Evolutionary conservation across 1,284 basidiomycete genomes (phyloP).

Genomic region (Leucoagaricus sp.): DNA sequence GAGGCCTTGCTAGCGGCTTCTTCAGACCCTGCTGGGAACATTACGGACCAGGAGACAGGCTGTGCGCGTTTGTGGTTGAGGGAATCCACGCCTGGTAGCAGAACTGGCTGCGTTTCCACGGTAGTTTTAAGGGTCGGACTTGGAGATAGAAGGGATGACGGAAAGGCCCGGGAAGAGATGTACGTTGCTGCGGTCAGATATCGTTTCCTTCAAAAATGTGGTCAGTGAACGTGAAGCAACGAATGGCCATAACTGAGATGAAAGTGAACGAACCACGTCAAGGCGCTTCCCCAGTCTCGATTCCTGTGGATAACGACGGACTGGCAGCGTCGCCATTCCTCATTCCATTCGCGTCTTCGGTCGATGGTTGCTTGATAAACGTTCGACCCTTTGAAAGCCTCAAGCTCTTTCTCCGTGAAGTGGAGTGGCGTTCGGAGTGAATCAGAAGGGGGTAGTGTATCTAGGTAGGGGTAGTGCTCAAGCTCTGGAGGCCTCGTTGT

Average conservation of each 20-base stretch:
- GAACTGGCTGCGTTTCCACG: slow-evolving; percentile 66
- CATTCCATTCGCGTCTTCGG: slow-evolving; percentile 56
- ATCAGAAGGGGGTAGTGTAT: slow-evolving; percentile 58
- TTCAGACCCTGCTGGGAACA: slow-evolving; percentile 31
- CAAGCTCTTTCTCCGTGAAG: slow-evolving; percentile 64
- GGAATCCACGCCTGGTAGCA: slow-evolving; percentile 84
- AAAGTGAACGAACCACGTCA: slow-evolving; percentile 69
- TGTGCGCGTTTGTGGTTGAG: slow-evolving; percentile 79
- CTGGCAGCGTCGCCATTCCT: slow-evolving; percentile 59
- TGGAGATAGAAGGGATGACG: slow-evolving; percentile 72
- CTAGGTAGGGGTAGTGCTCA: slow-evolving; percentile 63
- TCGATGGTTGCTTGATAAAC: slow-evolving; percentile 73
- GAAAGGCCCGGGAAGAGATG: slow-evolving; percentile 86
- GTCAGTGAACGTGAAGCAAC: too few relatives aligned
- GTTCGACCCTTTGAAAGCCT: slow-evolving; percentile 74
- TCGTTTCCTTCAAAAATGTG: too few relatives aligned
- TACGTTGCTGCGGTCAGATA: slow-evolving; percentile 76
- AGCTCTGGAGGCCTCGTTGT: slow-evolving; percentile 31
- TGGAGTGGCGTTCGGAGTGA: slow-evolving; percentile 76
- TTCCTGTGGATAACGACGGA: slow-evolving; percentile 39
- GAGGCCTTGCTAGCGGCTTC: slow-evolving; percentile 7
- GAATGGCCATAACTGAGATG: too few relatives aligned
- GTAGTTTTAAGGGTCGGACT: slow-evolving; percentile 40
- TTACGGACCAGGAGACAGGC: slow-evolving; percentile 79
- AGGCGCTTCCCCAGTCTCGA: slow-evolving; percentile 45